Base-by-base conservation (phyloP, 2,329 filamentous ascomycete species). In the Bimuria novae-zelandiae region DNA sequence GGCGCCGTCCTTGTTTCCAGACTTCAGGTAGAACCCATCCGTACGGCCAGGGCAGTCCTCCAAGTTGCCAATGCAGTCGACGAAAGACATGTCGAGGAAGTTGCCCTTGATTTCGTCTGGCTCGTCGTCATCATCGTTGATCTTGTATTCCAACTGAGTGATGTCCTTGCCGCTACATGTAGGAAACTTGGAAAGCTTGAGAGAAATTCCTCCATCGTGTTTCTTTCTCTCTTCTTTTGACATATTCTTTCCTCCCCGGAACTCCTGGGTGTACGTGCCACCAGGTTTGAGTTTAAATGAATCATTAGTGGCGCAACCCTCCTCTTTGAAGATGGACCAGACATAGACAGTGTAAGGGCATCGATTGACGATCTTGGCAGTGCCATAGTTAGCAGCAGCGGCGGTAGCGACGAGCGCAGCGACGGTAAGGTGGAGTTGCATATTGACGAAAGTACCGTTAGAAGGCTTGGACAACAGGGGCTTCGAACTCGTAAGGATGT, bases 141-240 rank as follows among this genome's bases (percentile, higher is more conserved):
- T 59, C 55, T 61, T 73, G 67, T 76, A 76, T 57, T 76, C 74
- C 37, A 76, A 55, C 50, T 76, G 74, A 0, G 66, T 65, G 37
- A 73, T 68, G 46, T 68, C 62, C 51, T 47, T 52, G 12, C 57
- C 59, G 36, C 64, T 67, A 66, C 68, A 72, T 25, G 64, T 8
- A 10, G 63, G 22, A 5, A 51, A 55, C 60, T 72, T 74, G n/a
- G 71, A 70, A 27, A 76, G 50, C 63, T 76, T 76, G 61, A 76
- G 67, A 4, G 74, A 76, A 12, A 74, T 60, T 51, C 73, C 74
- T 7, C 55, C 52, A 39, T 57, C 56, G 23, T 59, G 30, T 11
- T 61, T 36, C 58, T 67, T 70, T 58, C 67, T 67, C 63, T 76
- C 72, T 17, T 57, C 55, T n/a, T n/a, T n/a, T n/a, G n/a, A n/a